Conservation (phyloP, 306 rosid genomes). For the Fagus sylvatica region DNA sequence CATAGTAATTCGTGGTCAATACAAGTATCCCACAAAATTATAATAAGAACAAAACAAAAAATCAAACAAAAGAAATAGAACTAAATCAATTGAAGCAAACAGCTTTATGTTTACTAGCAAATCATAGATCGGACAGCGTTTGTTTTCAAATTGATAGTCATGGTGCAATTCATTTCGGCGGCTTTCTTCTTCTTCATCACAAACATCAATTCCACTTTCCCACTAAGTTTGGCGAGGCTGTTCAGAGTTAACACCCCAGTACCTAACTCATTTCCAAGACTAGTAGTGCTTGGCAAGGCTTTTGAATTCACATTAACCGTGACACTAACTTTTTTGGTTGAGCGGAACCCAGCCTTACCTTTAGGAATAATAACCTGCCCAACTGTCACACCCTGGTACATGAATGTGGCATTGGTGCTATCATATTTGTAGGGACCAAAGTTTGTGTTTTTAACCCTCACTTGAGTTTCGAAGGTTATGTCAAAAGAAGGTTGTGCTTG, state of each 20-base stretch:
- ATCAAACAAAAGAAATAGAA: too few species aligned
- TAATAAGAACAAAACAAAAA: too few species aligned
- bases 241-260: background rate
- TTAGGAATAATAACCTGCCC: conserved; percentile 1
- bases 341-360: conserved; percentile 8
- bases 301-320: background rate
- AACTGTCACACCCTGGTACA: background rate
- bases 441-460: conserved; percentile 13
- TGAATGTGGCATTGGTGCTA: background rate
- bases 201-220: conserved; percentile 11
- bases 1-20: too few species aligned
- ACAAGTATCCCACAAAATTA: too few species aligned
- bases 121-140: background rate
- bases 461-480: background rate
- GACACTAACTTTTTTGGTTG: background rate
- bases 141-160: background rate
- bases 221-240: background rate
- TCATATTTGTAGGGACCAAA: conserved; percentile 14
- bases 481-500: background rate
- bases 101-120: background rate
- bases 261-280: too few species aligned
- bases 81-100: too few species aligned
- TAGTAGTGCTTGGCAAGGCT: background rate
- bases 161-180: conserved; percentile 5
- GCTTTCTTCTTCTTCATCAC: conserved; percentile 25